Percentiles rank a stretch among this genome's conserved stretches.
These are phyloP conservation scores for Letharia columbiana DNA, from an alignment of 495 filamentous ascomycete genomes.

Conservation along the genomic window DNA sequence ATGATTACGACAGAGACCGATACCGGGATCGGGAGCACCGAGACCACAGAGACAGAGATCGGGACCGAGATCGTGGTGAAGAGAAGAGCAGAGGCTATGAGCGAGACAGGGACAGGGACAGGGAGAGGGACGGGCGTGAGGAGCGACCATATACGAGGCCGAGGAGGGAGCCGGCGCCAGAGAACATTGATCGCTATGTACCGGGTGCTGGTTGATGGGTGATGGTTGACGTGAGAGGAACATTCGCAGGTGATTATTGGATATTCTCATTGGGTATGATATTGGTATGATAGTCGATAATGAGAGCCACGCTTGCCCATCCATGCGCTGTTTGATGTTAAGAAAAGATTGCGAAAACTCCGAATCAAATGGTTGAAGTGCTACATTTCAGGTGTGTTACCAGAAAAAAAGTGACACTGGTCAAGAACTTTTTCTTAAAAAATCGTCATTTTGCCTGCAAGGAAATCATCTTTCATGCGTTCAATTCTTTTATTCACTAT, in stretches of 20 bases:
- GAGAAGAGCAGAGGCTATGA: conserved; percentile 17
- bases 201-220: conserved; percentile 25
- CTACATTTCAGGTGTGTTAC: too few species aligned
- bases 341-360: too few species aligned
- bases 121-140: conserved; percentile 26
- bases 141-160: conserved; percentile 4
- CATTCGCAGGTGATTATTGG: not conserved
- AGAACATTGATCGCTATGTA: conserved; percentile 50
- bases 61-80: conserved; percentile 29
- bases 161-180: conserved; percentile 24
- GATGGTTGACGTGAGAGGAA: not conserved
- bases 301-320: not conserved
- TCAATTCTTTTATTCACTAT: not conserved
- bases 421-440: too few species aligned
- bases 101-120: conserved; percentile 26
- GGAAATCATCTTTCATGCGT: not conserved
- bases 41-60: conserved; percentile 35
- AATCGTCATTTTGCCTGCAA: too few species aligned
- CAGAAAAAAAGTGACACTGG: too few species aligned
- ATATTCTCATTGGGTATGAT: not conserved
- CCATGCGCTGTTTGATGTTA: not conserved
- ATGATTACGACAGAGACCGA: conserved; percentile 22
- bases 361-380: too few species aligned
- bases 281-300: not conserved
- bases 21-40: conserved; percentile 29